A percentile compares a stretch with the other conserved stretches of the same genome.
Evolutionary conservation across 208 protist genomes (phyloP).

Genomic region (Angomonas deanei): DNA sequence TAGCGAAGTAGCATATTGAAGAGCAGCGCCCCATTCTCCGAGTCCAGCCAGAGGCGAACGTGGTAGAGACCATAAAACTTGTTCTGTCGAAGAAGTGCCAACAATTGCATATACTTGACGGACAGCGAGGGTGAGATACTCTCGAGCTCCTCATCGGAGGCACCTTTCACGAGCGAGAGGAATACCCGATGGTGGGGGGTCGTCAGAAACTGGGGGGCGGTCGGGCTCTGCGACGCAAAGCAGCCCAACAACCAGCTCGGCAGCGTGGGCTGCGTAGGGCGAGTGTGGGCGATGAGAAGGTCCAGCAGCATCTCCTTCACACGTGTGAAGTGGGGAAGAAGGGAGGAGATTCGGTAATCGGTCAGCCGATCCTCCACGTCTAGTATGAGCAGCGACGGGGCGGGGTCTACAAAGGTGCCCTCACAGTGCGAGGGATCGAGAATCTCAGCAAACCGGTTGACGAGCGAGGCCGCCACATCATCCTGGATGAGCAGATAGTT

Average conservation of each 20-base stretch:
- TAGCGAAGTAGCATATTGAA: slow-evolving; percentile 63
- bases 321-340: slow-evolving; percentile 18
- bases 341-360: not conserved
- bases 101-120: slow-evolving; percentile 79
- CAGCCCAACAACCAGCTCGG: slow-evolving; percentile 43
- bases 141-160: slow-evolving; percentile 37
- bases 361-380: slow-evolving; percentile 32
- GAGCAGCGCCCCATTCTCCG: slow-evolving; percentile 31
- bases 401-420: slow-evolving; percentile 27
- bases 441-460: slow-evolving; percentile 29
- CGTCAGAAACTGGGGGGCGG: slow-evolving; percentile 2
- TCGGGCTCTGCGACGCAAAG: not conserved
- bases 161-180: slow-evolving; percentile 47
- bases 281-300: slow-evolving; percentile 69
- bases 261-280: slow-evolving; percentile 32
- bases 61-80: slow-evolving; percentile 35
- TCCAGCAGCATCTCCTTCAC: slow-evolving; percentile 75
- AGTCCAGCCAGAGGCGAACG: slow-evolving; percentile 24
- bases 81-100: slow-evolving; percentile 70
- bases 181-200: slow-evolving; percentile 35
- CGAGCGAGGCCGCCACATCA: slow-evolving; percentile 19
- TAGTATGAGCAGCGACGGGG: slow-evolving; percentile 60
- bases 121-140: slow-evolving; percentile 39
- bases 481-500: slow-evolving; percentile 39
- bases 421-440: slow-evolving; percentile 8